Percentiles rank a stretch among this genome's conserved stretches.
Conservation (phyloP, 352 stramenopile genomes). For the Globisporangium yorkense region DNA sequence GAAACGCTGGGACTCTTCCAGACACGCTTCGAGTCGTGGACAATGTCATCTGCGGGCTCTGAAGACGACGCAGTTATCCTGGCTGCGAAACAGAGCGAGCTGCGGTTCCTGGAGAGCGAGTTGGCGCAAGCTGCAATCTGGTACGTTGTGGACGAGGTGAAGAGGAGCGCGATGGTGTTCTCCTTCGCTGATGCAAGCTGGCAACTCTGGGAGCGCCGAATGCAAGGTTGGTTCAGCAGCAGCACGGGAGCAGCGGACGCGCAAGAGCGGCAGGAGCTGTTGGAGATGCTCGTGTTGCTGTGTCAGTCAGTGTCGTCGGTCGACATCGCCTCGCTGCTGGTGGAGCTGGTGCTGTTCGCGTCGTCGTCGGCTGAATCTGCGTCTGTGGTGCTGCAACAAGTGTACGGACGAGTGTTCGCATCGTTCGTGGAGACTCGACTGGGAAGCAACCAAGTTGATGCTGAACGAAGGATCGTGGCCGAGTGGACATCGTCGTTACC, state of each 20-base stretch:
- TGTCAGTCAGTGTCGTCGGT: slow-evolving; percentile 11
- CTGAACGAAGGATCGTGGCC: not conserved
- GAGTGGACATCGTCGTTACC: slow-evolving; percentile 10
- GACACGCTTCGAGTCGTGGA: slow-evolving; percentile 33
- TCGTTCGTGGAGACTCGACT: not conserved
- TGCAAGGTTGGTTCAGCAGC: slow-evolving; percentile 11
- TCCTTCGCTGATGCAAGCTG: slow-evolving; percentile 2
- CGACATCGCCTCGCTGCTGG: slow-evolving; percentile 11
- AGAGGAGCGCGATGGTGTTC: slow-evolving; percentile 1
- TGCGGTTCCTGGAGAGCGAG: slow-evolving; percentile 31
- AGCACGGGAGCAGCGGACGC: not conserved
- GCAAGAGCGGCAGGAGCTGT: not conserved
- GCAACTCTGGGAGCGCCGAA: slow-evolving; percentile 6
- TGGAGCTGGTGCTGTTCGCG: slow-evolving; percentile 6
- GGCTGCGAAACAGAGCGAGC: slow-evolving; percentile 21
- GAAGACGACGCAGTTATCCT: slow-evolving; percentile 6
- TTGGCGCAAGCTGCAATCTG: slow-evolving; percentile 25
- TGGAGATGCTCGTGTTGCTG: slow-evolving; percentile 5
- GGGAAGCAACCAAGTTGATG: not conserved
- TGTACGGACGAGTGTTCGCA: slow-evolving; percentile 6
- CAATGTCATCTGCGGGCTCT: slow-evolving; percentile 14
- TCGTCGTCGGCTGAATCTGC: not conserved
- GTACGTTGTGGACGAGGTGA: slow-evolving; percentile 21
- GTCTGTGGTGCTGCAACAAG: not conserved
- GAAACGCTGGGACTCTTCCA: slow-evolving; percentile 41